Base-by-base conservation (phyloP, 1,284 basidiomycete species). In the Tremellales sp. region DNA sequence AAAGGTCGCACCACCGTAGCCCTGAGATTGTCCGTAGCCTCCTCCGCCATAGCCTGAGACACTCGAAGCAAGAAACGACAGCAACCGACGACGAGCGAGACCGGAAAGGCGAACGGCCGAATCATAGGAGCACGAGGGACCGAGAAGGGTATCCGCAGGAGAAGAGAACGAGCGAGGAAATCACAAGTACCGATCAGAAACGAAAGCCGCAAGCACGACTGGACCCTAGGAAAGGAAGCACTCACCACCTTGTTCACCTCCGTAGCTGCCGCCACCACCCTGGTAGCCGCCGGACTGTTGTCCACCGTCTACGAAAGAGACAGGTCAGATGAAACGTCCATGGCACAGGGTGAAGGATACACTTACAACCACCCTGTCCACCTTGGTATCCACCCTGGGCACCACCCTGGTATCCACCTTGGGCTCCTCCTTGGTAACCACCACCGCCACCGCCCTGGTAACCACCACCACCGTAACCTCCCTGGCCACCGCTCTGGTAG, bases 361-460 rank as follows among this genome's bases (percentile, higher is more conserved):
- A 42, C 40, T 47, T 53, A 34, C 40, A 64, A 33, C 73, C 72
- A 25, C 65, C 63, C 31, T 59, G 56, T 39, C 70, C 68, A 44
- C 67, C 66, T 38, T 67, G 60, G 61, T 72, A 70, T 49, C 68
- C 70, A 49, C 66, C 63, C 38, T 58, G 57, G 28, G 47, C 53
- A 46, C 66, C 66, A 46, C 71, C 66, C n/a, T n/a, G n/a, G 60
- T 68, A 69, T 43, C 74, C 73, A 29, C 65, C 66, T 41, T 60
- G 57, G 47, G n/a, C n/a, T n/a, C n/a, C n/a, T n/a, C n/a, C n/a
- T n/a, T n/a, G n/a, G n/a, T 70, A 64, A 41, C 68, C 70, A 38
- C 64, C 63, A 59, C 70, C 67, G 57, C 66, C 68, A 48, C 57
- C 58, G 18, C 19, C 43, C 42, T 50, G 49, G 40, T n/a, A n/a